These are phyloP conservation scores for Jimgerdemannia lactiflua DNA, from an alignment of 192 early-diverging fungal species.

Conservation along the genomic window DNA sequence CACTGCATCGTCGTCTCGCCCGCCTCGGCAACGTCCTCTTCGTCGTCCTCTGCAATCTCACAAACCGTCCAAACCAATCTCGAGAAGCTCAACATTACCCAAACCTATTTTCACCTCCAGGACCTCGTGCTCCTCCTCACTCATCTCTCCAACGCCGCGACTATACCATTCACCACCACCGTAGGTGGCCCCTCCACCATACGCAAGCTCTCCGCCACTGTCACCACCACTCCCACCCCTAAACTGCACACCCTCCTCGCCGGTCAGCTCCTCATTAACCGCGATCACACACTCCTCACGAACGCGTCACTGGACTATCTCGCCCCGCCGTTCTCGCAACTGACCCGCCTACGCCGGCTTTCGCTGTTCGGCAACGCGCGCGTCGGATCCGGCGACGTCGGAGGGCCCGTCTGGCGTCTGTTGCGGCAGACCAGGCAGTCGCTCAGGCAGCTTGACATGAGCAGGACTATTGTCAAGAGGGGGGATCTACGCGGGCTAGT, in stretches of 20 bases:
- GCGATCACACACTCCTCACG: neutral
- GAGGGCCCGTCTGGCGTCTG: neutral
- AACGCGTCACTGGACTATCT: neutral
- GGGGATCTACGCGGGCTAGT: neutral
- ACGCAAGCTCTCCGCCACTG: too few relatives aligned
- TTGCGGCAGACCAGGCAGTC: neutral
- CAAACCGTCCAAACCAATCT: neutral
- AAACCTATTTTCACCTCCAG: neutral
- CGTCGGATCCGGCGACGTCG: neutral
- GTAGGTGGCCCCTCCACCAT: neutral
- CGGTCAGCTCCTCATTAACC: neutral
- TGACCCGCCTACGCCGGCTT: neutral
- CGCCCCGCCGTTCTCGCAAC: neutral
- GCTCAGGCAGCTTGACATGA: neutral
- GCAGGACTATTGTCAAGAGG: neutral
- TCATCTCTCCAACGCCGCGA: neutral
- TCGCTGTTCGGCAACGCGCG: neutral
- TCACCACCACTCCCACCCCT: neutral
- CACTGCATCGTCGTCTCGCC: neutral
- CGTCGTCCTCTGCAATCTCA: neutral
- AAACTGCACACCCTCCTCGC: neutral
- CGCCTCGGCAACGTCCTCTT: neutral
- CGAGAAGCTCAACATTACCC: slow-evolving; percentile 3
- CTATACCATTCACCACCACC: neutral
- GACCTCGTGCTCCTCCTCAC: neutral